Conservation (phyloP, 208 protist species). For the Blastocrithidia nonstop region DNA sequence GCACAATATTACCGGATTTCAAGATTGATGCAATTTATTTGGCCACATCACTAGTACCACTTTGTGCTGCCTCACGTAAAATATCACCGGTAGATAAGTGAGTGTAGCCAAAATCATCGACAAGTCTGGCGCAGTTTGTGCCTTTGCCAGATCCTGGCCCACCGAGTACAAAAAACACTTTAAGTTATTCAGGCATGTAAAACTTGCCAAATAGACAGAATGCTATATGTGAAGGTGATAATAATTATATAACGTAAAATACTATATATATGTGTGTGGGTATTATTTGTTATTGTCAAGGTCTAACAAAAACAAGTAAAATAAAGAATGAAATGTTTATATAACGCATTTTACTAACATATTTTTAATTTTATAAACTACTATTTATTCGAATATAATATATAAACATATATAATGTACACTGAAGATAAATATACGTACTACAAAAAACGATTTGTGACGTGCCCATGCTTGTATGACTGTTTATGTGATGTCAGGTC, state of each 20-base stretch:
- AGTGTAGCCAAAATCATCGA: constrained; percentile 67
- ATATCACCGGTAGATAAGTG: constrained; percentile 80
- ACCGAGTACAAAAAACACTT: constrained; percentile 80
- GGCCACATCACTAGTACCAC: constrained; percentile 35
- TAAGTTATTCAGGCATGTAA: constrained; percentile 8
- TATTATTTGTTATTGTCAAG: too few relatives aligned
- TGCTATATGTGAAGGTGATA: neutral
- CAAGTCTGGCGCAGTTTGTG: constrained; percentile 59
- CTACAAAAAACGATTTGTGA: too few relatives aligned
- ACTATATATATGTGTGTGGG: constrained; percentile 1
- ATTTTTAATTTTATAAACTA: too few relatives aligned
- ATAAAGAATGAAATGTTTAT: too few relatives aligned
- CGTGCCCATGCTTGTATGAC: neutral
- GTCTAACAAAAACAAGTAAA: too few relatives aligned
- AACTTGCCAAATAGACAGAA: too few relatives aligned
- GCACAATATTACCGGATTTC: constrained; percentile 60
- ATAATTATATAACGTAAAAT: too few relatives aligned
- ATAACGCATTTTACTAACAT: too few relatives aligned
- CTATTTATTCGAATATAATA: too few relatives aligned
- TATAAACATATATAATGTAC: too few relatives aligned
- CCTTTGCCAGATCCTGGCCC: constrained; percentile 80
- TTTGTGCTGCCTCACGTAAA: constrained; percentile 51
- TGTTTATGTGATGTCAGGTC: neutral
- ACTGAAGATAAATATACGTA: too few relatives aligned
- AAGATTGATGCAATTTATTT: constrained; percentile 63